A percentile compares a stretch with the other conserved stretches of the same genome.
phyloP scores from a whole-genome alignment of 176 grass and related monocot genomes.

The Rhynchospora pubera region DNA sequence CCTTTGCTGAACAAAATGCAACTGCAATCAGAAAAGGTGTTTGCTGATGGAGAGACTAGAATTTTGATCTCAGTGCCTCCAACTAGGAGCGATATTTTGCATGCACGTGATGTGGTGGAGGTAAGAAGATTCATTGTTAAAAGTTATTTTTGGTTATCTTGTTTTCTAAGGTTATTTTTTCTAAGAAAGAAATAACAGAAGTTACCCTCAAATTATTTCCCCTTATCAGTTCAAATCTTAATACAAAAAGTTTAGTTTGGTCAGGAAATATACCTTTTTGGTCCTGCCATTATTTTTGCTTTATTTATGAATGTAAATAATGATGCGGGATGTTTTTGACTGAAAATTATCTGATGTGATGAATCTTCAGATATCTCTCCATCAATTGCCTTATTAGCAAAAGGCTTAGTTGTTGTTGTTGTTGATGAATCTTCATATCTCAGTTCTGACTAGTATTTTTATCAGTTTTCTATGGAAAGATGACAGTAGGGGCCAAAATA shows the following conservation, averaged over 20 bases:
- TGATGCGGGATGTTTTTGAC: neutral
- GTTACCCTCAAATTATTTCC: neutral
- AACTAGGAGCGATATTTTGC: slow-evolving; percentile 18
- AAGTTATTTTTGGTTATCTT: neutral
- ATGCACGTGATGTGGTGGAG: slow-evolving; percentile 16
- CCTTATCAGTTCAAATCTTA: neutral
- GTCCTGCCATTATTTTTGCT: too few relatives aligned
- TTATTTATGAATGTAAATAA: too few relatives aligned
- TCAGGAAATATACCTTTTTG: neutral
- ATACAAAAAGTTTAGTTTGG: neutral
- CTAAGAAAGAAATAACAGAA: neutral
- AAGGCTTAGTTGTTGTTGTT: too few relatives aligned
- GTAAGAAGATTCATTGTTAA: neutral
- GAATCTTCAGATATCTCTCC: too few relatives aligned
- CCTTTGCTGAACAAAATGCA: slow-evolving; percentile 92
- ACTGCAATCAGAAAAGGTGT: slow-evolving; percentile 51
- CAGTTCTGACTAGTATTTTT: too few relatives aligned
- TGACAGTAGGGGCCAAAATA: too few relatives aligned
- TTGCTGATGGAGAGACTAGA: slow-evolving; percentile 24
- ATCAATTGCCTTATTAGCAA: too few relatives aligned
- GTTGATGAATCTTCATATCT: too few relatives aligned
- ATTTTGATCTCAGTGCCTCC: slow-evolving; percentile 4
- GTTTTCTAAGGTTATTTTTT: neutral
- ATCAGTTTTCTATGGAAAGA: too few relatives aligned
- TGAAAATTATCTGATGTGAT: neutral